Evolutionary conservation across 2,329 filamentous ascomycete genomes (phyloP).

Genomic region (Fusarium liriodendri): DNA sequence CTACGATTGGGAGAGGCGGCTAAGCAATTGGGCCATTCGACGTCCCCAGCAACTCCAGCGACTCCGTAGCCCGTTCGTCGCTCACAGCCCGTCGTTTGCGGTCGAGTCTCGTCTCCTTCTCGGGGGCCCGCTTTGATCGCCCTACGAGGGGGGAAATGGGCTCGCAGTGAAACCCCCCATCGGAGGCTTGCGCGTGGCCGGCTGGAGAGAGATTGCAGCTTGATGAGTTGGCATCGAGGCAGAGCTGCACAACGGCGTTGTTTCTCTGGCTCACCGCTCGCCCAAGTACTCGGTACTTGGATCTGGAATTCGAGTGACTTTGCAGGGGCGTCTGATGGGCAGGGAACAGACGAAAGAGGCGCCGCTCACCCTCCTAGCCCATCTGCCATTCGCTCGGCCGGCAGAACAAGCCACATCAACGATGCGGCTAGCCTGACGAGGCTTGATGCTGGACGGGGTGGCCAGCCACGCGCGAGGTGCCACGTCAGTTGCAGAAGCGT

Average conservation of each 20-base stretch:
- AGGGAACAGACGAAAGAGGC: constrained; percentile 16
- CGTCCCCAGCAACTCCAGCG: constrained; percentile 30
- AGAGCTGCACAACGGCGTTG: constrained; percentile 31
- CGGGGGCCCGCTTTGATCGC: constrained; percentile 25
- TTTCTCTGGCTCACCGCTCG: constrained; percentile 38
- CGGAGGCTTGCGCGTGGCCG: constrained; percentile 32
- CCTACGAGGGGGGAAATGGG: constrained; percentile 27
- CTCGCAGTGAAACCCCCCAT: constrained; percentile 10
- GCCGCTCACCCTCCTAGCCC: not conserved
- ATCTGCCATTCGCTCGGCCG: constrained; percentile 38
- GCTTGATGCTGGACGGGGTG: constrained; percentile 37
- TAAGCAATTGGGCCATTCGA: constrained; percentile 38
- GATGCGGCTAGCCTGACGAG: constrained; percentile 20
- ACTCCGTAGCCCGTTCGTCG: constrained; percentile 20
- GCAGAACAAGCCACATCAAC: constrained; percentile 39
- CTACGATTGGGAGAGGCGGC: constrained; percentile 49
- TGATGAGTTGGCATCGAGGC: constrained; percentile 46
- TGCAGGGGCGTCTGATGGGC: constrained; percentile 31
- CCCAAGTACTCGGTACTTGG: constrained; percentile 45
- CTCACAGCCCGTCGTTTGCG: constrained; percentile 22
- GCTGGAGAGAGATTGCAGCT: constrained; percentile 34
- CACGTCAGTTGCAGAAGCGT: constrained; percentile 52
- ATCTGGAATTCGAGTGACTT: constrained; percentile 44
- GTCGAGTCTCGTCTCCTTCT: not conserved
- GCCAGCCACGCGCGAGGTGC: constrained; percentile 51